Percentiles rank a stretch among this genome's conserved stretches.
phyloP scores from a whole-genome alignment of 495 filamentous ascomycete species.

The Elasticomyces elasticus region DNA sequence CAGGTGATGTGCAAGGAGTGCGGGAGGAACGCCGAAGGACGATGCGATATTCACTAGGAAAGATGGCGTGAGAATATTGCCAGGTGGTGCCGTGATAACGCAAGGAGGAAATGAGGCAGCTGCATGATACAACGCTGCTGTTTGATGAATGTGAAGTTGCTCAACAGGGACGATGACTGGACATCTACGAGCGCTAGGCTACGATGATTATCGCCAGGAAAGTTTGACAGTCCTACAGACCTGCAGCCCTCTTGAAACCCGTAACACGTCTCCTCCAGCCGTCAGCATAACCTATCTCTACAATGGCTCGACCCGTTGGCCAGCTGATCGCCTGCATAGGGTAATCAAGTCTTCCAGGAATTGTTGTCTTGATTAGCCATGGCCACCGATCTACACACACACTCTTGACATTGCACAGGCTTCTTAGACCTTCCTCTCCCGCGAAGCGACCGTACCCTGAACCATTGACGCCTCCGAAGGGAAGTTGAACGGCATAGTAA shows the following conservation, averaged over 20 bases:
- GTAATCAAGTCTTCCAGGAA: conserved; percentile 71
- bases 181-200: too few relatives aligned
- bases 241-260: background rate
- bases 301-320: conserved; percentile 52
- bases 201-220: too few relatives aligned
- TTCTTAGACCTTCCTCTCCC: conserved; percentile 76
- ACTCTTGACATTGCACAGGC: conserved; percentile 75
- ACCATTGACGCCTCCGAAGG: conserved; percentile 79
- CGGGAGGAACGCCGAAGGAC: background rate
- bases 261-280: background rate
- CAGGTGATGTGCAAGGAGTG: conserved; percentile 1
- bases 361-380: conserved; percentile 54
- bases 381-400: conserved; percentile 67
- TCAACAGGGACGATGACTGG: too few relatives aligned
- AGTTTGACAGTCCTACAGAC: background rate
- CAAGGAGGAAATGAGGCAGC: too few relatives aligned
- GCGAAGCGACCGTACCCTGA: conserved; percentile 92
- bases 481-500: conserved; percentile 84
- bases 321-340: conserved; percentile 54
- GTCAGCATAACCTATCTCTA: conserved; percentile 54
- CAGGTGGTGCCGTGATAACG: too few relatives aligned
- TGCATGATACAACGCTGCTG: too few relatives aligned
- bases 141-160: too few relatives aligned
- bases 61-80: too few relatives aligned
- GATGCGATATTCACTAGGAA: background rate